Conservation (phyloP, 352 stramenopile genomes). For the Globisporangium nagaii region DNA sequence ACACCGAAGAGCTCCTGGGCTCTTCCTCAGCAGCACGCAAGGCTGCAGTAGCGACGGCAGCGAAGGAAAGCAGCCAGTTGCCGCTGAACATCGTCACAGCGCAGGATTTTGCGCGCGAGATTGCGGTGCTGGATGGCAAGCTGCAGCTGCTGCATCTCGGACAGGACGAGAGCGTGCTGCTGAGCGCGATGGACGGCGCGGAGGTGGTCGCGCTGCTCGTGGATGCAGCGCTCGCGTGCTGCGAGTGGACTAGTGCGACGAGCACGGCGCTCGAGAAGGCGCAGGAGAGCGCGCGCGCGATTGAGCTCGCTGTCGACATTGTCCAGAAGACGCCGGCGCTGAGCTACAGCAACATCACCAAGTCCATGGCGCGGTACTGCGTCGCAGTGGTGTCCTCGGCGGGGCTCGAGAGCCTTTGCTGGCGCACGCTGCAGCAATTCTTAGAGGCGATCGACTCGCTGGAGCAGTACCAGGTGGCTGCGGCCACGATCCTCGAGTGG, state of each 20-base stretch:
- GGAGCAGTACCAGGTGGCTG: slow-evolving; percentile 52
- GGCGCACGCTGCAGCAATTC: slow-evolving; percentile 51
- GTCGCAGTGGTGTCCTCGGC: slow-evolving; percentile 42
- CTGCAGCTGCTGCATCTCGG: slow-evolving; percentile 46
- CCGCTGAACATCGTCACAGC: slow-evolving; percentile 57
- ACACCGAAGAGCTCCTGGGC: slow-evolving; percentile 44
- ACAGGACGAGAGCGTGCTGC: slow-evolving; percentile 43
- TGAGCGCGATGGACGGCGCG: slow-evolving; percentile 50
- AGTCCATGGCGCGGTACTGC: slow-evolving; percentile 62
- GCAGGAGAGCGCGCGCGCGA: slow-evolving; percentile 29
- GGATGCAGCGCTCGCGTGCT: slow-evolving; percentile 19
- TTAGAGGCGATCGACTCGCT: slow-evolving; percentile 32
- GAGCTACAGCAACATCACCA: slow-evolving; percentile 38
- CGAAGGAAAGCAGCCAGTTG: background rate
- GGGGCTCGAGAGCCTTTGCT: slow-evolving; percentile 33
- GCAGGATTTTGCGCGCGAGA: slow-evolving; percentile 51
- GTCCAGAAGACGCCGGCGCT: slow-evolving; percentile 16
- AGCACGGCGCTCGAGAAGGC: slow-evolving; percentile 37
- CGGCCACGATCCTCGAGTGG: slow-evolving; percentile 51
- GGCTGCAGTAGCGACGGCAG: background rate
- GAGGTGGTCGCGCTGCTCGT: slow-evolving; percentile 57
- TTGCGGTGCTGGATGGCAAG: slow-evolving; percentile 62
- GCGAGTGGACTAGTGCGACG: slow-evolving; percentile 7
- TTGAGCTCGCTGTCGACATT: slow-evolving; percentile 58
- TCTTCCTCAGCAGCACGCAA: slow-evolving; percentile 6